These are phyloP conservation scores for Penicillium pancosmium DNA, from an alignment of 495 filamentous ascomycete species.

Conservation along the genomic window DNA sequence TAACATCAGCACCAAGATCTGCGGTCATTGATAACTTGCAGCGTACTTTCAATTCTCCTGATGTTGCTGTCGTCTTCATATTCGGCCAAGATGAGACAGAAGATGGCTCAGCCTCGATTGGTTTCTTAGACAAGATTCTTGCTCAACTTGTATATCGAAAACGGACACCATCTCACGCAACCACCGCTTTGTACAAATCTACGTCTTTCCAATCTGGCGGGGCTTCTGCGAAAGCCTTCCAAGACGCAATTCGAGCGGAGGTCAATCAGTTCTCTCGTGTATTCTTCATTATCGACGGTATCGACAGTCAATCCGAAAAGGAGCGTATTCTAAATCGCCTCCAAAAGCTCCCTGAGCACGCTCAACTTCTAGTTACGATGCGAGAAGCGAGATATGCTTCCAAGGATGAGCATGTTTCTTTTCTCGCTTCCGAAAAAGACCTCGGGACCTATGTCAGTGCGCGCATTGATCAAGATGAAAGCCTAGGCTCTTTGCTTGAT, in stretches of 20 bases:
- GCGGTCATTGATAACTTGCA: slow-evolving; percentile 34
- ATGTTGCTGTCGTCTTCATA: slow-evolving; percentile 36
- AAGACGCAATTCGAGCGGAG: slow-evolving; percentile 40
- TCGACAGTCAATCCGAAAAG: slow-evolving; percentile 33
- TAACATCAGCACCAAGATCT: slow-evolving; percentile 18
- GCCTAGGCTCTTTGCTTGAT: too few species aligned
- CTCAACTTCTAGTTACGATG: slow-evolving; percentile 37
- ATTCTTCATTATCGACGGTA: slow-evolving; percentile 34
- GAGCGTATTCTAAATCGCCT: slow-evolving; percentile 36
- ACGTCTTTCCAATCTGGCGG: slow-evolving; percentile 21
- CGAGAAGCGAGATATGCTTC: slow-evolving; percentile 21
- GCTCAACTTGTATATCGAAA: slow-evolving; percentile 40
- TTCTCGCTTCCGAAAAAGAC: slow-evolving; percentile 22
- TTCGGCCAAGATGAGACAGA: slow-evolving; percentile 36
- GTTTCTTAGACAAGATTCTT: slow-evolving; percentile 29
- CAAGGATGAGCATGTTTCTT: too few species aligned
- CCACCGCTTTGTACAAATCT: slow-evolving; percentile 26
- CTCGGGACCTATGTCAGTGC: slow-evolving; percentile 24
- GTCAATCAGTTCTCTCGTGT: slow-evolving; percentile 38
- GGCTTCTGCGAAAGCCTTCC: slow-evolving; percentile 35
- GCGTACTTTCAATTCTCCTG: slow-evolving; percentile 34
- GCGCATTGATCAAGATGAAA: neutral
- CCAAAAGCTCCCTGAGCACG: slow-evolving; percentile 40
- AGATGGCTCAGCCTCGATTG: slow-evolving; percentile 22
- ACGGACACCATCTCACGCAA: slow-evolving; percentile 25